Conservation (phyloP, 768 basidiomycete genomes). For the Sporobolomyces phaffii region DNA sequence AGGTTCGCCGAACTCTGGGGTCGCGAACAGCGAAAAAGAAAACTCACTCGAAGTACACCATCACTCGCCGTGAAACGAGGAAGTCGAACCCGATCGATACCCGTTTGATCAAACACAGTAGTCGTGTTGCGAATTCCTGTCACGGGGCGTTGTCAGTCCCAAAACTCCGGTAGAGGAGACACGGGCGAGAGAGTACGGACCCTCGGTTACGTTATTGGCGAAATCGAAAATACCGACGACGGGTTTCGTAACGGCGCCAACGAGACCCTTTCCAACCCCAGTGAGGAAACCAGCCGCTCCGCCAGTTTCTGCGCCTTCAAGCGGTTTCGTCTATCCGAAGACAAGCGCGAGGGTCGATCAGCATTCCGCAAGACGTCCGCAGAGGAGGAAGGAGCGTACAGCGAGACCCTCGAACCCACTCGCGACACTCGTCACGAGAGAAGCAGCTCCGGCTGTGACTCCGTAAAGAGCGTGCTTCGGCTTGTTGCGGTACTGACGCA, state of each 20-base stretch:
- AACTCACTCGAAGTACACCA: conserved; percentile 71
- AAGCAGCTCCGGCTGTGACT: conserved; percentile 89
- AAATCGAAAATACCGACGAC: conserved; percentile 95
- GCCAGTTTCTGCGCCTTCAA: conserved; percentile 90
- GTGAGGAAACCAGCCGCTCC: conserved; percentile 97
- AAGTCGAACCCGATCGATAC: conserved; percentile 77
- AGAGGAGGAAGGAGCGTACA: conserved; percentile 48
- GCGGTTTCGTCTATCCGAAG: conserved; percentile 97
- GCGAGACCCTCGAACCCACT: conserved; percentile 95
- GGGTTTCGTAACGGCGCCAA: conserved; percentile 92
- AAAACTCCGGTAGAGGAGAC: background rate
- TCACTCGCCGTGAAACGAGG: conserved; percentile 82
- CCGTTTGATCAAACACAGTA: conserved; percentile 89
- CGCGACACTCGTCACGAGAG: conserved; percentile 84
- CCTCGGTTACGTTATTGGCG: conserved; percentile 89
- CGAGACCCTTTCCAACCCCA: conserved; percentile 90
- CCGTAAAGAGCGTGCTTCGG: conserved; percentile 98
- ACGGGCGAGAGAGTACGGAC: conserved; percentile 47
- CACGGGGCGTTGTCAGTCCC: background rate
- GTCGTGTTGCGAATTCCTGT: conserved; percentile 94
- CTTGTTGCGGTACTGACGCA: conserved; percentile 84
- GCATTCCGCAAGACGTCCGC: background rate
- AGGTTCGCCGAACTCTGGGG: too few relatives aligned
- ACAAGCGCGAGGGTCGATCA: too few relatives aligned
- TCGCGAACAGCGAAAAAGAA: too few relatives aligned